Percentiles rank a stretch among this genome's conserved stretches.
These are phyloP conservation scores for Gossypium davidsonii DNA, from an alignment of 441 rosid species.

Conservation along the genomic window DNA sequence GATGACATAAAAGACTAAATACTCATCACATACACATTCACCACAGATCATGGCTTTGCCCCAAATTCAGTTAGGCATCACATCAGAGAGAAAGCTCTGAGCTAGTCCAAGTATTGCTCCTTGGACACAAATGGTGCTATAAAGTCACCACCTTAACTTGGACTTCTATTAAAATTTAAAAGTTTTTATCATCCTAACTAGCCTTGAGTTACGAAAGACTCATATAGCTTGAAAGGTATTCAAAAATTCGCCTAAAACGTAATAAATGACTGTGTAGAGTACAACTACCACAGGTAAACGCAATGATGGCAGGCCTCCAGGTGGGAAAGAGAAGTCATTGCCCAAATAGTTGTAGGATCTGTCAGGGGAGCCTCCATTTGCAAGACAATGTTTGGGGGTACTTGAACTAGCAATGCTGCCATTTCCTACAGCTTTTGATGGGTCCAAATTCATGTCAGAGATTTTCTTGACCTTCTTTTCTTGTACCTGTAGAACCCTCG, in stretches of 20 bases:
- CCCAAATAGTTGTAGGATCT: constrained; percentile 32
- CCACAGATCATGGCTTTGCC: not conserved
- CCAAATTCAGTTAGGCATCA: not conserved
- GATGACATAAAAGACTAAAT: not conserved
- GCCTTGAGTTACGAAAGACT: not conserved
- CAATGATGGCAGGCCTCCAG: constrained; percentile 71
- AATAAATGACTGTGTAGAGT: constrained; percentile 22
- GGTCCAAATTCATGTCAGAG: constrained; percentile 70
- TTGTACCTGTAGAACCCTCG: constrained; percentile 59
- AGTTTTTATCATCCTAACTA: not conserved
- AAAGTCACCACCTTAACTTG: not conserved
- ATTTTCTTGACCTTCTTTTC: constrained; percentile 92
- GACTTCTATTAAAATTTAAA: not conserved
- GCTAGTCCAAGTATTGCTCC: constrained; percentile 3
- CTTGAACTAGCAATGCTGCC: constrained; percentile 59
- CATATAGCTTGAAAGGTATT: not conserved
- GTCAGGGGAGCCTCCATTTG: constrained; percentile 60
- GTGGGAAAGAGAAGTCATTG: constrained; percentile 54
- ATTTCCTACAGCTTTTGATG: constrained; percentile 60
- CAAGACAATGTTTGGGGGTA: constrained; percentile 36
- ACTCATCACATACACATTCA: not conserved
- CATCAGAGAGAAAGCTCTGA: not conserved
- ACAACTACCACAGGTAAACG: constrained; percentile 90
- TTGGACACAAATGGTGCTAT: not conserved
- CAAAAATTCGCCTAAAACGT: not conserved